These are phyloP conservation scores for Triticum urartu DNA, from an alignment of 176 grass and related monocot genomes.

Conservation along the genomic window DNA sequence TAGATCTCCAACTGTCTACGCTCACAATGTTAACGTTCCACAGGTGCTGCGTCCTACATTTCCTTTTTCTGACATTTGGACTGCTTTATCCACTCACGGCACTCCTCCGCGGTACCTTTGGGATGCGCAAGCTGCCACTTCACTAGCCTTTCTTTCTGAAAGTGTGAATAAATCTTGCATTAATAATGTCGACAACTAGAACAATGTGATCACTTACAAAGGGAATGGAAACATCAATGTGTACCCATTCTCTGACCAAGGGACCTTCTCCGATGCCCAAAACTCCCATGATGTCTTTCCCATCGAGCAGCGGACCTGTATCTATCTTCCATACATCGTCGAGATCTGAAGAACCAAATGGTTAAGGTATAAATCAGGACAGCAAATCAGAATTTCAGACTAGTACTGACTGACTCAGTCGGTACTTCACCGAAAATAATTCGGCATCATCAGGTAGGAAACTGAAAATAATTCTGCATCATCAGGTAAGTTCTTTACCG, in stretches of 20 bases:
- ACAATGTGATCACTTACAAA: not conserved
- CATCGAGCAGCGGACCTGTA: constrained; percentile 52
- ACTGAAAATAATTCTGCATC: not conserved
- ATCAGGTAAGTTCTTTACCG: constrained; percentile 41
- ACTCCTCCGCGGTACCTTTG: constrained; percentile 59
- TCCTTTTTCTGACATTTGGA: constrained; percentile 54
- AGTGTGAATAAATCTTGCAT: not conserved
- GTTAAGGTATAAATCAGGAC: not conserved
- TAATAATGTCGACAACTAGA: not conserved
- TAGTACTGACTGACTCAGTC: too few relatives aligned
- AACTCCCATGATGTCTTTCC: constrained; percentile 75
- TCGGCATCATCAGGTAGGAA: not conserved
- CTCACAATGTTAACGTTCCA: not conserved
- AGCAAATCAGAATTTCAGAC: too few relatives aligned
- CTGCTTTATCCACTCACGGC: constrained; percentile 88
- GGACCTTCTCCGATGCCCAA: constrained; percentile 61
- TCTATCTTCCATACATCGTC: constrained; percentile 66
- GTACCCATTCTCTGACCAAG: constrained; percentile 70
- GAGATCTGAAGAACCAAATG: constrained; percentile 46
- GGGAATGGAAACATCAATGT: not conserved
- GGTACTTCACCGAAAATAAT: too few relatives aligned
- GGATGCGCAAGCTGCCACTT: constrained; percentile 95
- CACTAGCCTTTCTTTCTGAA: constrained; percentile 71
- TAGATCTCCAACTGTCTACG: not conserved
- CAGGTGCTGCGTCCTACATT: constrained; percentile 31